phyloP scores from a whole-genome alignment of 129 eudicot species.

The Chrysanthemum lavandulifolium region DNA sequence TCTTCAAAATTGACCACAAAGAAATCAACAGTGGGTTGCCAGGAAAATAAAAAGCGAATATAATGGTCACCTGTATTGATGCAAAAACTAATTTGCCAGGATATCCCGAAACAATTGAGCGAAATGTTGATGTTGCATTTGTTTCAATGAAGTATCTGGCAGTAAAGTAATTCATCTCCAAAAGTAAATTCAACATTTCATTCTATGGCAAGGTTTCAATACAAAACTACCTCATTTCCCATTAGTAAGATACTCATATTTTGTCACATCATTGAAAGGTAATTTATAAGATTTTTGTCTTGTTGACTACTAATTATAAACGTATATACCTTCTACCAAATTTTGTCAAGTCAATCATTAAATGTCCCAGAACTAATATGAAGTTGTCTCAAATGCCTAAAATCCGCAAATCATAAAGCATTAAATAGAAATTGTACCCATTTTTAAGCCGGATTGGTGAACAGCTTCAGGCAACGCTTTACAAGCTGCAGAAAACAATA shows the following conservation, averaged over 20 bases:
- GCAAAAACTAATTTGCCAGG: conserved; percentile 75
- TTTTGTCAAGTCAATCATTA: too few species aligned
- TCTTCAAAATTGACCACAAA: neutral
- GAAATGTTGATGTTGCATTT: conserved; percentile 87
- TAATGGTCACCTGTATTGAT: conserved; percentile 65
- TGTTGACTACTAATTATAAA: too few species aligned
- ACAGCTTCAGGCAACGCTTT: conserved; percentile 50
- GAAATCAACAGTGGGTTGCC: too few species aligned
- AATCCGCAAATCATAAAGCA: neutral
- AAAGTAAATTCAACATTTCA: neutral
- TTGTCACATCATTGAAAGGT: too few species aligned
- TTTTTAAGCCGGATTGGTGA: conserved; percentile 46
- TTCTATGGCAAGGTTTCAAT: too few species aligned
- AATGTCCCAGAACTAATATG: too few species aligned
- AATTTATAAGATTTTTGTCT: too few species aligned
- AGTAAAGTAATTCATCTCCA: conserved; percentile 9
- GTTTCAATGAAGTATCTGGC: conserved; percentile 71
- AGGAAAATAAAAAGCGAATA: too few species aligned
- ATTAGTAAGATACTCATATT: too few species aligned
- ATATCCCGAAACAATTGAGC: conserved; percentile 67
- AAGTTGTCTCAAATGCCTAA: neutral
- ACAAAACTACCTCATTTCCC: too few species aligned
- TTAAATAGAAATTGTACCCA: conserved; percentile 40
- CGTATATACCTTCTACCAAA: too few species aligned
- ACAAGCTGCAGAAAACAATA: conserved; percentile 59